phyloP scores from a whole-genome alignment of 78 protist species.

The Tieghemostelium lacteum region DNA sequence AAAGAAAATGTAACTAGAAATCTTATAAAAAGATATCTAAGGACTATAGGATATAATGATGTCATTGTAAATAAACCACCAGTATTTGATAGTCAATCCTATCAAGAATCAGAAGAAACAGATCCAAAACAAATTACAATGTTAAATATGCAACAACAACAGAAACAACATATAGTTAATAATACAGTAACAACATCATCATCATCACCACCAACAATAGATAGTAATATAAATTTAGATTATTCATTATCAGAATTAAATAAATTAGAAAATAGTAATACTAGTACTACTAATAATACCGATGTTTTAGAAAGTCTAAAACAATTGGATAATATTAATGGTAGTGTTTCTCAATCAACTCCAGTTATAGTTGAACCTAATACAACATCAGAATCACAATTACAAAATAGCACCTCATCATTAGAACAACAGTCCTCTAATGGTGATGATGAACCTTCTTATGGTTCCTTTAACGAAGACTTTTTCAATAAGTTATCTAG shows the following conservation, averaged over 20 bases:
- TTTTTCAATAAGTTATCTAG: constrained; percentile 50
- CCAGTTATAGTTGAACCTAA: neutral
- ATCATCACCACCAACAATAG: constrained; percentile 1
- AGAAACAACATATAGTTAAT: neutral
- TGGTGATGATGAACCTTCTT: constrained; percentile 19
- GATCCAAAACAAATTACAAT: neutral
- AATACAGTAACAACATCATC: neutral
- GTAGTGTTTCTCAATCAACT: neutral
- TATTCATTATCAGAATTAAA: neutral
- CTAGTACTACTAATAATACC: constrained; percentile 1
- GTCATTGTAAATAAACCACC: constrained; percentile 28
- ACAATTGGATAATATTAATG: neutral
- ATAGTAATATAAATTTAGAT: neutral
- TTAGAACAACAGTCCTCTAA: neutral
- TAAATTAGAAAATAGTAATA: neutral
- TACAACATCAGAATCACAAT: neutral
- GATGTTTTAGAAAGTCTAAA: too few relatives aligned
- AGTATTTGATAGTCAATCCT: neutral
- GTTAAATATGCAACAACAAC: neutral
- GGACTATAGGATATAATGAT: constrained; percentile 33
- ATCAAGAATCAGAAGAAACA: neutral
- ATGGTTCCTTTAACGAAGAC: constrained; percentile 2
- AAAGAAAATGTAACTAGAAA: constrained; percentile 40
- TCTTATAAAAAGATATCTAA: constrained; percentile 37
- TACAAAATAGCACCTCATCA: neutral